Base-by-base conservation (phyloP, 768 basidiomycete genomes). In the Bullera alba region DNA sequence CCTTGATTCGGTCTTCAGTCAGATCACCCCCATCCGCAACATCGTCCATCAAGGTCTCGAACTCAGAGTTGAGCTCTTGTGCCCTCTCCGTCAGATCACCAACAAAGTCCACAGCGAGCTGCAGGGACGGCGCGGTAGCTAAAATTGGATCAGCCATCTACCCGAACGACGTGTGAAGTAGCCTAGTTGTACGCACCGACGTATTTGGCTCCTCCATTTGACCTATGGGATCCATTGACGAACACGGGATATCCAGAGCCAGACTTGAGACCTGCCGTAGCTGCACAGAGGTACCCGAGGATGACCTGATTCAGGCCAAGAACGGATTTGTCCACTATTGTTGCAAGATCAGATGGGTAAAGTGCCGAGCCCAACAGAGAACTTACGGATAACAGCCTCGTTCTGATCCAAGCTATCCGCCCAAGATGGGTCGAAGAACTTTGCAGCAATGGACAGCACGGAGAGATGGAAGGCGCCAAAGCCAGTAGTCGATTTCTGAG, bases 381-480 rank as follows among this genome's bases (percentile, higher is more conserved):
- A 51, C 52, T 47, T n/a, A 37, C 32, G 23, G 28, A 23, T 25
- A 36, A 8, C 12, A 30, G 37, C 7, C 17, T 42, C 41, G 16
- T 38, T 23, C 78, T 0, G 86, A 84, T 23, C 73, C 2, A 89
- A 76, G 16, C 70, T 74, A 17, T 79, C 75, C 25, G 78, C 77
- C 79, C 81, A 84, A 35, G 75, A 77, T 14, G 75, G 75, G 4
- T 81, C 79, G 17, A 92, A 78, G 61, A 79, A 82, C 56, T 80
- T 79, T 22, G 89, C 83, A 0, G 88, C 82, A 4, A 95, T 75
- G 16, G 79, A 77, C 8, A 91, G 75, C 30, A 92, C 80, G 1
- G 87, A 84, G 1, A 81, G 76, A 63, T 97, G 92, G 39, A 93
- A 79, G 0, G 83, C 81, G 2, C 92, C 92, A 63, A 88, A 93